Evolutionary conservation across 169 alveolate genomes (phyloP), one percentile per base, ranked within the genome.

Genomic region (Babesia caballi): DNA sequence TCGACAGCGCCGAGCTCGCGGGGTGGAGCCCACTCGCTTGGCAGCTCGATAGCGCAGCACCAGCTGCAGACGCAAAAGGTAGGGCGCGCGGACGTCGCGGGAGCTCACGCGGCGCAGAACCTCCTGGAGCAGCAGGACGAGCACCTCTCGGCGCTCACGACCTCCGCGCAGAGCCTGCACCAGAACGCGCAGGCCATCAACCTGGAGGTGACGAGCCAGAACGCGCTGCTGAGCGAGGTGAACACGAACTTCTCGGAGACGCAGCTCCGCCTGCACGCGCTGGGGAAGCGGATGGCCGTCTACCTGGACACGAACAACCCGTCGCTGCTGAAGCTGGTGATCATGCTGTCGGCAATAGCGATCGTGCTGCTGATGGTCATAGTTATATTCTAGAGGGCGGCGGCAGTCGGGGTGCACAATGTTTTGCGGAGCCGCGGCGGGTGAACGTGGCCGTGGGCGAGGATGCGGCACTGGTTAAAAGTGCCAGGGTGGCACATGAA

Each of bases 271-370:
- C 33, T 80, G 36, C 15, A 51, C 56, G 42, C 88, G 0, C 33
- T 80, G 33, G 41, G 60, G 33, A 69, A 70, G 47, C 74, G 76
- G 38, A 56, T 80, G 75, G 70, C 88, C 30, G 61, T 42, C 12
- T 80, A 38, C 36, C 35, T 80, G 60, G 83, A 69, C 53, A 80
- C 88, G 19, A 69, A 80, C 46, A 56, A 80, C 54, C 88, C 88
- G 8, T 80, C 88, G 36, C 44, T 80, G 50, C 46, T 80, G 42
- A 35, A 41, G 44, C 66, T 80, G 52, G 75, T 80, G 33, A 53
- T 80, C 38, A 60, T 57, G 33, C 58, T 80, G 19, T 61, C 65
- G n/a, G 3, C 60, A 23, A 67, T 80, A 19, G 76, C 77, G 17
- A 28, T 70, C 4, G n/a, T 70, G 4, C 78, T 80, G 27, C 60